These are phyloP conservation scores for Aspergillus fumigatiaffinis DNA, from an alignment of 2,329 filamentous ascomycete genomes.

Conservation along the genomic window DNA sequence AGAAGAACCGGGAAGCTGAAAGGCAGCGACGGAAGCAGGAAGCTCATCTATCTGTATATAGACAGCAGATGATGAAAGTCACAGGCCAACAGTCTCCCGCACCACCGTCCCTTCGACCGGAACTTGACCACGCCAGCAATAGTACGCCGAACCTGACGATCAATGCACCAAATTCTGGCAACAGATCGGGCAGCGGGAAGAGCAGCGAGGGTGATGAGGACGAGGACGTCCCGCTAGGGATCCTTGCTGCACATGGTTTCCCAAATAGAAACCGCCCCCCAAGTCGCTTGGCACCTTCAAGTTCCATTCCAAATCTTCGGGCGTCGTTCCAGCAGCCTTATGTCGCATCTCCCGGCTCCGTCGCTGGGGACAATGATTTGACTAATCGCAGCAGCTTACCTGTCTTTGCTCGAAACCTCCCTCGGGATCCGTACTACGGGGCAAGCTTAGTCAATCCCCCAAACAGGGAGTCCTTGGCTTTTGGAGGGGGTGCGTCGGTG, in stretches of 20 bases:
- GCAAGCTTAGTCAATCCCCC: constrained; percentile 69
- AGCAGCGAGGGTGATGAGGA: constrained; percentile 65
- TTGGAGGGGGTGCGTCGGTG: constrained; percentile 56
- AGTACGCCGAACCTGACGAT: constrained; percentile 60
- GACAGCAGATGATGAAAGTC: constrained; percentile 95
- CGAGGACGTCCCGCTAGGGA: constrained; percentile 81
- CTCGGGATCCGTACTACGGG: constrained; percentile 79
- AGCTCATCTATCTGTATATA: constrained; percentile 82
- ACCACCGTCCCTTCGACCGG: constrained; percentile 50
- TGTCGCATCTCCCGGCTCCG: constrained; percentile 54
- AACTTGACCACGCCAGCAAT: constrained; percentile 52
- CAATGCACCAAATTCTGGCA: constrained; percentile 33
- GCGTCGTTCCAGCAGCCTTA: constrained; percentile 48
- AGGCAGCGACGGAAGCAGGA: constrained; percentile 83
- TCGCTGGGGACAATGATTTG: constrained; percentile 45
- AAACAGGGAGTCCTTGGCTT: constrained; percentile 69
- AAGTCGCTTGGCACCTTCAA: constrained; percentile 59
- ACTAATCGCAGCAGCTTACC: constrained; percentile 58
- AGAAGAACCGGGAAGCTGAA: constrained; percentile 68
- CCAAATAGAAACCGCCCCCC: constrained; percentile 74
- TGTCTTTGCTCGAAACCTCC: constrained; percentile 76
- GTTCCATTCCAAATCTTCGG: constrained; percentile 69
- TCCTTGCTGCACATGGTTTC: constrained; percentile 84
- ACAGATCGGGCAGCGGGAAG: constrained; percentile 37
- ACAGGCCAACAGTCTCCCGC: constrained; percentile 65